A percentile compares a stretch with the other conserved stretches of the same genome.
phyloP scores from a whole-genome alignment of 495 filamentous ascomycete genomes.

The Parachaetomium inaequale region DNA sequence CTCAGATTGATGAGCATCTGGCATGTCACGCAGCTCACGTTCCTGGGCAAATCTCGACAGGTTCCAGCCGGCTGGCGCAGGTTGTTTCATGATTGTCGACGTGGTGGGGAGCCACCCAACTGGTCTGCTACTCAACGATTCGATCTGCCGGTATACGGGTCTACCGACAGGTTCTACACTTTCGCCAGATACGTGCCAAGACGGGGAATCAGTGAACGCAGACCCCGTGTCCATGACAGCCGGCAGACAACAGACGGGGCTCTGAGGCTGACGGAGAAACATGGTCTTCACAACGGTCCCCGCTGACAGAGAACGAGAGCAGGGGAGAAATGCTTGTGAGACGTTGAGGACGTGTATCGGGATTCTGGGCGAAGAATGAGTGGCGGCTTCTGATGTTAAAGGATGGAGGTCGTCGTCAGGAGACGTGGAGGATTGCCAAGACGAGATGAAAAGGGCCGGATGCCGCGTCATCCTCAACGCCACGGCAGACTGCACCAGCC shows the following conservation, averaged over 20 bases:
- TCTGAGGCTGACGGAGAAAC: not conserved
- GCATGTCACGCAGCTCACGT: not conserved
- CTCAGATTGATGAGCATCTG: not conserved
- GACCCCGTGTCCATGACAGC: not conserved
- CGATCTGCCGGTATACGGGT: not conserved
- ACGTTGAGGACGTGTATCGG: no score
- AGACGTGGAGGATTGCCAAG: conserved; percentile 11
- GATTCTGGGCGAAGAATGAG: not conserved
- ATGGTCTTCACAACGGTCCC: not conserved
- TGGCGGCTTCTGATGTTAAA: not conserved
- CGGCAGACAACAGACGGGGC: not conserved
- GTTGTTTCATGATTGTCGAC: not conserved
- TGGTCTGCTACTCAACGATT: not conserved
- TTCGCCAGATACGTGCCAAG: not conserved
- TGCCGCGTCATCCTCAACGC: conserved; percentile 26
- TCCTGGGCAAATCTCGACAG: not conserved
- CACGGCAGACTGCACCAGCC: conserved; percentile 5
- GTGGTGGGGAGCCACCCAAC: not conserved
- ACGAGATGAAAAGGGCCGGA: conserved; percentile 1
- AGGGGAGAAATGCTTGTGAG: not conserved
- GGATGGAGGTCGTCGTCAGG: not conserved
- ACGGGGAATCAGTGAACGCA: not conserved
- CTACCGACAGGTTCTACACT: not conserved
- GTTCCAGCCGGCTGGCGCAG: not conserved
- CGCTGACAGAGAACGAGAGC: not conserved